Evolutionary conservation across 441 rosid species (phyloP).

Genomic region (Gossypium gossypioides): DNA sequence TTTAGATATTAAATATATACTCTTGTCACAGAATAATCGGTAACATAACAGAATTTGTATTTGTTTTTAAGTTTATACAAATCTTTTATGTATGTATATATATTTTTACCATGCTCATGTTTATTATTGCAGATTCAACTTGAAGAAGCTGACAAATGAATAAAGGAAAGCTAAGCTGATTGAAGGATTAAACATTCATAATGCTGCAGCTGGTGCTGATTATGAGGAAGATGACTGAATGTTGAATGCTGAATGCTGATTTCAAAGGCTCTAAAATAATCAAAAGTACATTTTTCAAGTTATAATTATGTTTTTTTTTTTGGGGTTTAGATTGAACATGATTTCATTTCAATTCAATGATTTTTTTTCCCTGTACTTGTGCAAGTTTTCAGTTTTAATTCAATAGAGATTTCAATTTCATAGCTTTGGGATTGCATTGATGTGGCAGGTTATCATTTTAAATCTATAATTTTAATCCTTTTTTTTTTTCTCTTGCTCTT

Average conservation of each 20-base stretch:
- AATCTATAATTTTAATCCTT: too few relatives aligned
- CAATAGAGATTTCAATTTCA: neutral
- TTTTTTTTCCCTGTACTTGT: neutral
- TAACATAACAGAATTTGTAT: neutral
- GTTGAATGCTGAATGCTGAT: neutral
- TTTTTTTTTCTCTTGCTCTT: too few relatives aligned
- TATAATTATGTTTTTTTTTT: neutral
- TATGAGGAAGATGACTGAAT: neutral
- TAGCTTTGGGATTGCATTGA: neutral
- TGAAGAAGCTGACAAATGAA: neutral
- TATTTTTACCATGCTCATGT: neutral
- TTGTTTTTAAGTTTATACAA: neutral
- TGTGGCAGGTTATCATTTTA: too few relatives aligned
- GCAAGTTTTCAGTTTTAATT: neutral
- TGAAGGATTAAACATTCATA: neutral
- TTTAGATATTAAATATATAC: too few relatives aligned
- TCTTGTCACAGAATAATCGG: too few relatives aligned
- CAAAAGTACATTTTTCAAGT: too few relatives aligned
- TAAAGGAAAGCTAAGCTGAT: neutral
- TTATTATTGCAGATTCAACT: neutral
- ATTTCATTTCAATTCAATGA: neutral
- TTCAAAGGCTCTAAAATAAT: neutral
- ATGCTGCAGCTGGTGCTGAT: neutral
- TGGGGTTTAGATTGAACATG: neutral
- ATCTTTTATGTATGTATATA: neutral